Conservation (phyloP, 2,329 filamentous ascomycete genomes). For the Rhynchosporium agropyri region DNA sequence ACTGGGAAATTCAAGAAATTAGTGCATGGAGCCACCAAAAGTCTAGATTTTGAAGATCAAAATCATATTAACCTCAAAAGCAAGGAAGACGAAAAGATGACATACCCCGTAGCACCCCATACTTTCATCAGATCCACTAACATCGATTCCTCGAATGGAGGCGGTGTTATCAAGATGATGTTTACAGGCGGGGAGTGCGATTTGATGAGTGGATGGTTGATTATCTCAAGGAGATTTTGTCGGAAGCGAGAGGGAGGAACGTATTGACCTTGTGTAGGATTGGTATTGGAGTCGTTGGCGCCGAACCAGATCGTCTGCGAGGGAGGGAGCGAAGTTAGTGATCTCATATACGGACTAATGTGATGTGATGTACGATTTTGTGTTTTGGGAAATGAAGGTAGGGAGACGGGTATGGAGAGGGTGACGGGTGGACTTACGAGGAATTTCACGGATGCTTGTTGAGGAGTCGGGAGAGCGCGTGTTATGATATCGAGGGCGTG, state of each 20-base stretch:
- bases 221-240: constrained; percentile 68
- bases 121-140: constrained; percentile 28
- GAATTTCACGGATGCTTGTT: constrained; percentile 32
- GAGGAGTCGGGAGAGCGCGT: constrained; percentile 30
- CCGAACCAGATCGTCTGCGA: constrained; percentile 68
- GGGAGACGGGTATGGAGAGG: background rate
- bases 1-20: background rate
- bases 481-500: constrained; percentile 30
- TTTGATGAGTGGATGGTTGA: constrained; percentile 68
- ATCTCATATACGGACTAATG: too few relatives aligned
- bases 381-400: background rate
- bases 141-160: constrained; percentile 78
- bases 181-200: constrained; percentile 64
- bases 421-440: constrained; percentile 21
- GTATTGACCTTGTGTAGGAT: constrained; percentile 65
- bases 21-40: too few relatives aligned
- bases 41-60: too few relatives aligned
- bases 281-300: constrained; percentile 81
- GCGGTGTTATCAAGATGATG: constrained; percentile 79
- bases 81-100: too few relatives aligned
- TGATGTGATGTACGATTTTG: background rate
- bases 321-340: too few relatives aligned
- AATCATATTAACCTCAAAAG: too few relatives aligned
- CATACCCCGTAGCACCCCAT: constrained; percentile 49
- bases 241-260: constrained; percentile 74